A percentile compares a stretch with the other conserved stretches of the same genome.
phyloP scores from a whole-genome alignment of 208 protist species.

The Leishmania mexicana region DNA sequence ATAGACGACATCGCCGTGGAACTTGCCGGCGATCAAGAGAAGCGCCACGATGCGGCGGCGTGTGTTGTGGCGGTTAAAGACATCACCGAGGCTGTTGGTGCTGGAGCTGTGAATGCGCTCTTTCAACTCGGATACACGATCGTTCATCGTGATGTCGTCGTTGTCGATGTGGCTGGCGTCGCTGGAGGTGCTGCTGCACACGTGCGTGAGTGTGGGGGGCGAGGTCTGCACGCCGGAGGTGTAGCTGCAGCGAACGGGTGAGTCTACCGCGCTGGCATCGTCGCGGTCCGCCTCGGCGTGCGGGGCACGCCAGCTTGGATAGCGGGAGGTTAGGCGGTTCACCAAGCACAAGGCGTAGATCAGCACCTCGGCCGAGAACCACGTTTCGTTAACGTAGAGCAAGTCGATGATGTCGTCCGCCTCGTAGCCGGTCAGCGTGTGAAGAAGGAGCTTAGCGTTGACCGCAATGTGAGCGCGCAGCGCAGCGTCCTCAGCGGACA shows the following conservation, averaged over 20 bases:
- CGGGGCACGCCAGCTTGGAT: constrained; percentile 31
- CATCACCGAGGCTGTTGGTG: constrained; percentile 22
- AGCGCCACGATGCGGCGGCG: constrained; percentile 39
- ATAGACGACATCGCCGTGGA: constrained; percentile 51
- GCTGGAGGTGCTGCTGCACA: constrained; percentile 36
- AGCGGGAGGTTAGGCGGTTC: constrained; percentile 39
- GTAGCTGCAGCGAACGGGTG: constrained; percentile 2
- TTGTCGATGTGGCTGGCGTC: constrained; percentile 20
- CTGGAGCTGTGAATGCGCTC: constrained; percentile 14
- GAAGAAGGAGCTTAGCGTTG: constrained; percentile 22
- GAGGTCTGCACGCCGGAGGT: neutral
- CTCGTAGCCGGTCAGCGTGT: constrained; percentile 27
- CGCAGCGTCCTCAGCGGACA: constrained; percentile 15
- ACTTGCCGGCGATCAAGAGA: constrained; percentile 43
- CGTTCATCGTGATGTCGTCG: neutral
- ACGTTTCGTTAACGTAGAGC: constrained; percentile 33
- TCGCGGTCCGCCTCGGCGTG: constrained; percentile 9
- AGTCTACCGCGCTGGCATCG: constrained; percentile 11
- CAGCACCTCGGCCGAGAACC: constrained; percentile 40
- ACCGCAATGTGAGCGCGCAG: constrained; percentile 17
- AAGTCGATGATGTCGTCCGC: constrained; percentile 44
- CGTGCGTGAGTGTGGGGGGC: neutral
- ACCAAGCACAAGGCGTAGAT: constrained; percentile 49
- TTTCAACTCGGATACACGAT: neutral
- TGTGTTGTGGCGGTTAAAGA: constrained; percentile 34